These are phyloP conservation scores for Lactarius akahatsu DNA, from an alignment of 768 basidiomycete species.

Conservation along the genomic window DNA sequence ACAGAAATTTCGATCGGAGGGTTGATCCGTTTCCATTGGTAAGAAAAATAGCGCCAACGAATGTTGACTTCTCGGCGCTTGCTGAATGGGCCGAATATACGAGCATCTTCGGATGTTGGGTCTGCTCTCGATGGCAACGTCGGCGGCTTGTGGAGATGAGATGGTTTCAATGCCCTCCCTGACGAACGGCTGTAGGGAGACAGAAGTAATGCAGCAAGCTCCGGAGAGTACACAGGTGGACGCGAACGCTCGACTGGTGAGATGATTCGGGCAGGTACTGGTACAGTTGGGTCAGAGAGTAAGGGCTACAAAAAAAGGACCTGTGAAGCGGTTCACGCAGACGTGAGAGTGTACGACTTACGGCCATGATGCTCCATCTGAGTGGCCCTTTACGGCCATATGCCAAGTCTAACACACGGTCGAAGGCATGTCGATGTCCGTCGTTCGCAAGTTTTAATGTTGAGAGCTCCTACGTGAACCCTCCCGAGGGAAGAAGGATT, in stretches of 20 bases:
- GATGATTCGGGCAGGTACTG: conserved; percentile 50
- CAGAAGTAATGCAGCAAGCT: conserved; percentile 61
- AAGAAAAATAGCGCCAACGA: conserved; percentile 61
- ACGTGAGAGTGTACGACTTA: conserved; percentile 35
- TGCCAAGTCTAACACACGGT: conserved; percentile 60
- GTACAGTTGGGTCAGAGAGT: conserved; percentile 45
- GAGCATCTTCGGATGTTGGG: conserved; percentile 56
- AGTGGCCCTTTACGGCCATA: conserved; percentile 77
- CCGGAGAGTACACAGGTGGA: conserved; percentile 65
- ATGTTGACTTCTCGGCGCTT: conserved; percentile 74
- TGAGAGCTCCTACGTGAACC: conserved; percentile 48
- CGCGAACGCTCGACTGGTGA: conserved; percentile 50
- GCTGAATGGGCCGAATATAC: conserved; percentile 62
- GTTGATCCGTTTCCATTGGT: conserved; percentile 52
- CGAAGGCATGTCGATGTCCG: conserved; percentile 51
- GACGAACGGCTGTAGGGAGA: conserved; percentile 47
- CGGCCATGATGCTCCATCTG: conserved; percentile 66
- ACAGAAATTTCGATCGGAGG: conserved; percentile 59
- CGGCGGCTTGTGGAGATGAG: conserved; percentile 50
- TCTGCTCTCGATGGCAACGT: conserved; percentile 57
- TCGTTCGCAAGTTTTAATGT: conserved; percentile 54
- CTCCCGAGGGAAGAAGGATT: not conserved
- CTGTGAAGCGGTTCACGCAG: conserved; percentile 11
- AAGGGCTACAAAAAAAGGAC: conserved; percentile 47
- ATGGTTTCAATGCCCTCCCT: conserved; percentile 42